Evolutionary conservation across 2,329 filamentous ascomycete genomes (phyloP).

Genomic region (Monilinia polystroma): DNA sequence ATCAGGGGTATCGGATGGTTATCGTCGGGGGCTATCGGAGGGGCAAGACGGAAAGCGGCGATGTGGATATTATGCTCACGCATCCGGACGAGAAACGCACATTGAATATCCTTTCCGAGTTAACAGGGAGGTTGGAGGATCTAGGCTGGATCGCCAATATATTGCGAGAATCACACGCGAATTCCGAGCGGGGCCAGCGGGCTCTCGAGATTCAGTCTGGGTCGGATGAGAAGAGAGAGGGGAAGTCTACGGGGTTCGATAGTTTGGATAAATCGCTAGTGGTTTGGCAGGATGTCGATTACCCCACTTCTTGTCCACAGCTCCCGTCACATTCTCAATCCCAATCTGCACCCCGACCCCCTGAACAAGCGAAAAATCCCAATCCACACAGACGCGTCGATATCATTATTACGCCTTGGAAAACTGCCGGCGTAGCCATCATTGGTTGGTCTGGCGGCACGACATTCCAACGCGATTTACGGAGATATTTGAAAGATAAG

Average conservation of each 20-base stretch:
- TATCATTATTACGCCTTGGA: slow-evolving; percentile 88
- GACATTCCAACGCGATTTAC: slow-evolving; percentile 84
- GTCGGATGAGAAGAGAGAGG: slow-evolving; percentile 39
- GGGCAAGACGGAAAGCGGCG: slow-evolving; percentile 65
- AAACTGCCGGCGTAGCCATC: slow-evolving; percentile 82
- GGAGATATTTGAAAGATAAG: slow-evolving; percentile 72
- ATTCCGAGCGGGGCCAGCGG: slow-evolving; percentile 69
- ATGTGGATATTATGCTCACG: slow-evolving; percentile 83
- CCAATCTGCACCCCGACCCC: slow-evolving; percentile 20
- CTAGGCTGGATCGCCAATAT: slow-evolving; percentile 77
- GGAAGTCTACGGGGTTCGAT: slow-evolving; percentile 57
- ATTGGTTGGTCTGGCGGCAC: slow-evolving; percentile 86
- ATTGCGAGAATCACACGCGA: slow-evolving; percentile 66
- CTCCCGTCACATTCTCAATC: slow-evolving; percentile 33
- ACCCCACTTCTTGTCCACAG: slow-evolving; percentile 42
- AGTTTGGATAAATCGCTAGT: slow-evolving; percentile 88
- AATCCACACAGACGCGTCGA: slow-evolving; percentile 84
- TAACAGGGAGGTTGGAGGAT: slow-evolving; percentile 69
- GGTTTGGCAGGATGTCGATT: slow-evolving; percentile 76
- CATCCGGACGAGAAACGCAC: slow-evolving; percentile 73
- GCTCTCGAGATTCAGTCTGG: slow-evolving; percentile 41
- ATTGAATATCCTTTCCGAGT: slow-evolving; percentile 64
- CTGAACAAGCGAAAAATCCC: slow-evolving; percentile 53
- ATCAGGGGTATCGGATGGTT: slow-evolving; percentile 55
- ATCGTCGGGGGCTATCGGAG: slow-evolving; percentile 68